Evolutionary conservation across 2,329 filamentous ascomycete species (phyloP), one percentile per base, ranked within the genome.

Genomic region (Niveomyces coronatus): DNA sequence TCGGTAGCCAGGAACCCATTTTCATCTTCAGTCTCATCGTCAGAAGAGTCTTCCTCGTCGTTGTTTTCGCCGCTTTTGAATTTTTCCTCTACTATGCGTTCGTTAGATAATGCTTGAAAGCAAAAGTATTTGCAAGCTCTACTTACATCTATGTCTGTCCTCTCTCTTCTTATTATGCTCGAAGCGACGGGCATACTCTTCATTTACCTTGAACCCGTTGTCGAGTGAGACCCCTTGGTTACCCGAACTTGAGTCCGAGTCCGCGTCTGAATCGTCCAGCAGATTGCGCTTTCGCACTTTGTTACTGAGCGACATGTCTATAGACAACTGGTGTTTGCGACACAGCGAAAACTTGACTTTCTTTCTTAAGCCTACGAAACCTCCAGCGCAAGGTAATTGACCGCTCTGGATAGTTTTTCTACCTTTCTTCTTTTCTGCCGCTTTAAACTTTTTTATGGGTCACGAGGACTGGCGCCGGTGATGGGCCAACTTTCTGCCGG

Each of bases 151-250:
- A 13, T 87, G 80, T 46, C 78, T 66, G 57, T 98, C 91, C 55
- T 94, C 88, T 41, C 89, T 76, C 65, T 94, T 94, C 67, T 96
- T 95, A 65, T 98, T 98, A 64, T 96, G 74, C 60, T 98, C 91
- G 51, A 94, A 96, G 28, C 85, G 74, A 49, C 75, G 77, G 30
- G 91, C 91, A 58, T 81, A 98, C 37, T 93, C 85, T 56, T 87
- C 70, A 60, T 98, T 96, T 61, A 98, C 80, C 56, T 83, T 87
- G 57, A 96, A 73, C 40, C 65, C 66, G 29, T 59, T 56, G 41
- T 58, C 56, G 40, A 69, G 49, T 10, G 51, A 47, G 15, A 55
- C 56, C 35, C 58, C 60, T 49, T 64, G 64, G 45, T 66, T 60
- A 32, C 64, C 63, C 9, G 61, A 61, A 37, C 70, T 66, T 13